These are phyloP conservation scores for Arthrinium phaeospermum DNA, from an alignment of 2,329 filamentous ascomycete species.

Conservation along the genomic window DNA sequence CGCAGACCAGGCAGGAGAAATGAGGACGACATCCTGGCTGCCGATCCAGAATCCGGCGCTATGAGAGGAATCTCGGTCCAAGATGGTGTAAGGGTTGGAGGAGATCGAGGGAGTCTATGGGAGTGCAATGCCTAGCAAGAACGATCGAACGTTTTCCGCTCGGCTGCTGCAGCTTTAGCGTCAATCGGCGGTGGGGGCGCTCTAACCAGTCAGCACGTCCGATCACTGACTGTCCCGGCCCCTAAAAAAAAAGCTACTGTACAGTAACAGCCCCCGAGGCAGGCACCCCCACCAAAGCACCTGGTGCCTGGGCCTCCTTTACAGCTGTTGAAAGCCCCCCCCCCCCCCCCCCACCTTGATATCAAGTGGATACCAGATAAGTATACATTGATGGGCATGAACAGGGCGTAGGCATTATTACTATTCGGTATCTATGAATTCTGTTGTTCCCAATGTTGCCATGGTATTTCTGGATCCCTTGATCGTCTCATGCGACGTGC, in stretches of 20 bases:
- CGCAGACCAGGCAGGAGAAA: slow-evolving; percentile 49
- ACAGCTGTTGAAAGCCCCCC: no score
- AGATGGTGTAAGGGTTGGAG: not conserved
- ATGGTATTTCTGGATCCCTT: not conserved
- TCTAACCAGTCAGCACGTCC: no score
- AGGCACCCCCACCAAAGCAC: not conserved
- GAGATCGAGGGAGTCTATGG: not conserved
- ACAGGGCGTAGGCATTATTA: not conserved
- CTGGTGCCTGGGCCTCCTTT: no score
- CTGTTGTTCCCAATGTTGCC: not conserved
- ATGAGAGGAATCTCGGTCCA: slow-evolving; percentile 12
- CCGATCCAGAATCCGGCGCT: slow-evolving; percentile 29
- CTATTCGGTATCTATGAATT: not conserved
- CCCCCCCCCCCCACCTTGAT: no score
- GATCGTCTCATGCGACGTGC: not conserved
- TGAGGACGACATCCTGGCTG: slow-evolving; percentile 29
- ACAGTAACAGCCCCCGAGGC: no score
- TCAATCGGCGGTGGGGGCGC: not conserved
- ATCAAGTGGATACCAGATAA: no score
- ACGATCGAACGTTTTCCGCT: not conserved
- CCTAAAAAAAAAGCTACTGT: no score
- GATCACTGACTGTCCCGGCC: no score
- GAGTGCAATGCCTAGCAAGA: not conserved
- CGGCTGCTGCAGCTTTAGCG: not conserved
- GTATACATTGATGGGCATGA: no score